Evolutionary conservation across 2,329 filamentous ascomycete genomes (phyloP).

Genomic region (Sporothrix inflata): DNA sequence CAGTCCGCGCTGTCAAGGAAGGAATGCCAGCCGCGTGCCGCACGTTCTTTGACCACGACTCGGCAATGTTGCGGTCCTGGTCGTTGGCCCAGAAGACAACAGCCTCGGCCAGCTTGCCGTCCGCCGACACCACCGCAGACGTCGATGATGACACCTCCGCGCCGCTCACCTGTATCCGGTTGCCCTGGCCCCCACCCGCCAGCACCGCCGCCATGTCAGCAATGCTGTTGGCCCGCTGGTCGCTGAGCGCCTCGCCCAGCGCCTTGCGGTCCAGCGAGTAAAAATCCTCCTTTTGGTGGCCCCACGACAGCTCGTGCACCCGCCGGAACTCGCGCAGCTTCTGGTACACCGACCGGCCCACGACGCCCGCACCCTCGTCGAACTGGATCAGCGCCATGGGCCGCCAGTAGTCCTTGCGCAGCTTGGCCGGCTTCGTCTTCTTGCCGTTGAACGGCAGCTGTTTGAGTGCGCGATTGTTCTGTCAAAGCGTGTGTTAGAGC

Average conservation of each 20-base stretch:
- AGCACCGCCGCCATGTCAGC: conserved; percentile 67
- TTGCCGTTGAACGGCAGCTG: conserved; percentile 67
- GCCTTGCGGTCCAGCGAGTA: conserved; percentile 47
- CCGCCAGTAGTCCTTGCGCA: conserved; percentile 70
- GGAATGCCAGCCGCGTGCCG: conserved; percentile 51
- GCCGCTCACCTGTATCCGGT: conserved; percentile 44
- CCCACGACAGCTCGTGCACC: conserved; percentile 66
- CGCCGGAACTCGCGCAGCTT: conserved; percentile 67
- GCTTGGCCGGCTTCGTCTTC: conserved; percentile 63
- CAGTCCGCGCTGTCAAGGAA: conserved; percentile 27
- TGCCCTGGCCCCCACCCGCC: conserved; percentile 55
- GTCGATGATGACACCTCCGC: not conserved
- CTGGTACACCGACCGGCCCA: conserved; percentile 64
- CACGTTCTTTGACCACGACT: conserved; percentile 57
- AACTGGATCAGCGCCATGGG: conserved; percentile 65
- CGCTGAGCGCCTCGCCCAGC: conserved; percentile 57
- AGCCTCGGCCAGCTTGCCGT: conserved; percentile 39
- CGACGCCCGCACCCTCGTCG: conserved; percentile 52
- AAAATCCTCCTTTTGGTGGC: conserved; percentile 47
- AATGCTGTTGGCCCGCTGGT: conserved; percentile 64
- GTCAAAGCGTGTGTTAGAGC: not conserved
- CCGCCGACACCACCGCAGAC: conserved; percentile 11
- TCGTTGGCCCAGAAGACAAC: conserved; percentile 58
- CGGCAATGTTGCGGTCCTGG: conserved; percentile 52
- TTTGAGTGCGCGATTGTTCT: conserved; percentile 39